A percentile compares a stretch with the other conserved stretches of the same genome.
phyloP scores from a whole-genome alignment of 768 basidiomycete genomes.

The Termitomyces sp. region DNA sequence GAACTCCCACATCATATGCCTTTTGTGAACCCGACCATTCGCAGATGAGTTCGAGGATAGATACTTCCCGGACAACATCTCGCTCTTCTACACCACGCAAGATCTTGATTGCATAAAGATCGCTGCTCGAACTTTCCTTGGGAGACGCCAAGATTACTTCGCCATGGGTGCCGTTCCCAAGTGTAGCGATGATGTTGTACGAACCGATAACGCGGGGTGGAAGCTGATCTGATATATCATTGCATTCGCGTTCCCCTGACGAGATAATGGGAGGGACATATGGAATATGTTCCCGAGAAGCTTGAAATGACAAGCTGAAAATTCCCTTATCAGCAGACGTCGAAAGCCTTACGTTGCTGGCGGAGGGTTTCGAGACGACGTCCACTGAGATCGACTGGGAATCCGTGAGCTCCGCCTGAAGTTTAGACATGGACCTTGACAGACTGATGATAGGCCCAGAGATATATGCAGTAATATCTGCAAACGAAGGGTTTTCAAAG shows the following conservation, averaged over 20 bases:
- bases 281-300: not conserved
- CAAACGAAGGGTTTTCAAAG: constrained; percentile 3
- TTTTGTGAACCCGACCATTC: constrained; percentile 5
- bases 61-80: constrained; percentile 19
- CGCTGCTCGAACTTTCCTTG: constrained; percentile 2
- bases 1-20: constrained; percentile 5
- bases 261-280: constrained; percentile 5
- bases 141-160: constrained; percentile 22
- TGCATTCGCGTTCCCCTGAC: not conserved
- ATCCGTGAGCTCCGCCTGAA: not conserved
- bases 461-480: constrained; percentile 11
- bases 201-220: constrained; percentile 1
- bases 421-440: constrained; percentile 2
- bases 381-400: not conserved
- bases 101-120: constrained; percentile 24
- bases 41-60: constrained; percentile 19
- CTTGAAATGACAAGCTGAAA: not conserved
- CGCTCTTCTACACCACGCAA: constrained; percentile 11
- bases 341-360: not conserved
- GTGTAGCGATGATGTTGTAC: constrained; percentile 16
- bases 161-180: constrained; percentile 24
- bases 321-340: not conserved
- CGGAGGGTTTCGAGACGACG: not conserved
- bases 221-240: not conserved
- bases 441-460: constrained; percentile 3